These are phyloP conservation scores for Penicillium crustosum DNA, from an alignment of 2,329 filamentous ascomycete species.

Conservation along the genomic window DNA sequence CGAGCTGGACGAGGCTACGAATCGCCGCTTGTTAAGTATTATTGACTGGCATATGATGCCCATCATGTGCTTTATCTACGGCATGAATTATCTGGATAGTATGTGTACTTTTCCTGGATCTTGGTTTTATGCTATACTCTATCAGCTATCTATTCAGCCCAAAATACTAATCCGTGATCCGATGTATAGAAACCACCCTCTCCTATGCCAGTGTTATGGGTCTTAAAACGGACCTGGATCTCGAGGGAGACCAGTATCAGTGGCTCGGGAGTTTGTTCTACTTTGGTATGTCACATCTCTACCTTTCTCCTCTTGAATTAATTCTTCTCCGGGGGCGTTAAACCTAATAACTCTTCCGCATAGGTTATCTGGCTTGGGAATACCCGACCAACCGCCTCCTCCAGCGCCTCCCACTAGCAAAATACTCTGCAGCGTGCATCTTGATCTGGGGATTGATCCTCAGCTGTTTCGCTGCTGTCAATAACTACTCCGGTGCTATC, in stretches of 20 bases:
- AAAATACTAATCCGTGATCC: background rate
- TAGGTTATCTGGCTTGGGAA: conserved; percentile 58
- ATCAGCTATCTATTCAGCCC: background rate
- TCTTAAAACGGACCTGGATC: conserved; percentile 48
- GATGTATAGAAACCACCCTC: conserved; percentile 45
- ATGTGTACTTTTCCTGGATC: conserved; percentile 12
- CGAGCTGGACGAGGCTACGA: conserved; percentile 57
- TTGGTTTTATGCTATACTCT: background rate
- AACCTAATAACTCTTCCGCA: background rate
- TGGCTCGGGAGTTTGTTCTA: conserved; percentile 56
- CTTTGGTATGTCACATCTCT: conserved; percentile 38
- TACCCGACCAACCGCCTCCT: conserved; percentile 66
- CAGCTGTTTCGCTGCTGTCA: conserved; percentile 62
- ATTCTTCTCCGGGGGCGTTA: background rate
- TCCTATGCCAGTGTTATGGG: conserved; percentile 58
- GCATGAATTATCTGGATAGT: conserved; percentile 58
- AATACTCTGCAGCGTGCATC: conserved; percentile 65
- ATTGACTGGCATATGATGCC: conserved; percentile 66
- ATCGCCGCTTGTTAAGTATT: conserved; percentile 57
- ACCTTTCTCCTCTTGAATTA: background rate
- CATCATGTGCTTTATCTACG: conserved; percentile 59
- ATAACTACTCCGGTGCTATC: conserved; percentile 61
- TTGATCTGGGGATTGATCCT: conserved; percentile 64
- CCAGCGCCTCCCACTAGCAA: conserved; percentile 63
- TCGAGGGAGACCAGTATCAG: conserved; percentile 49